phyloP scores from a whole-genome alignment of 306 rosid species.

The Coriaria nepalensis region DNA sequence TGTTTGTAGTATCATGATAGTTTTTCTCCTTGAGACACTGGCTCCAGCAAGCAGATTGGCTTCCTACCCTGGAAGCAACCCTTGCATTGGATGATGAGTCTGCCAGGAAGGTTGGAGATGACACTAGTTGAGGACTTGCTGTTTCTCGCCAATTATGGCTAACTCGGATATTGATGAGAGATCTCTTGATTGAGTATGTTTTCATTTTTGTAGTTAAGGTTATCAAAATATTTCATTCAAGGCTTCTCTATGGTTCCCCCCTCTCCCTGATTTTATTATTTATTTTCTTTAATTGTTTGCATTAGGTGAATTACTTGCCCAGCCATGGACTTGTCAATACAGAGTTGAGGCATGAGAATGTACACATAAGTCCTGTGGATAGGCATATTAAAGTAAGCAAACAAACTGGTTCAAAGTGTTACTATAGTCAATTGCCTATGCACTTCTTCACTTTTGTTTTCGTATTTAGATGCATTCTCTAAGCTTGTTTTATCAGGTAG shows the following conservation, averaged over 20 bases:
- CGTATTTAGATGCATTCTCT: background rate
- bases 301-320: constrained; percentile 89
- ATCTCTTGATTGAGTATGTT: constrained; percentile 79
- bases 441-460: background rate
- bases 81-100: constrained; percentile 94
- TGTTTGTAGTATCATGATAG: constrained; percentile 82
- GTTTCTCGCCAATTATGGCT: constrained; percentile 76
- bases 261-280: constrained; percentile 2
- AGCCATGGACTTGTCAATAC: constrained; percentile 99
- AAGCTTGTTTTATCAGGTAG: constrained; percentile 43
- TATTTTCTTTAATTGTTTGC: constrained; percentile 13
- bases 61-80: constrained; percentile 94
- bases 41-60: constrained; percentile 97
- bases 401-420: background rate
- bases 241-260: too few relatives aligned
- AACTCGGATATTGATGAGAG: constrained; percentile 83
- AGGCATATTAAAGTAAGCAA: constrained; percentile 88
- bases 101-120: constrained; percentile 86
- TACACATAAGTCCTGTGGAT: constrained; percentile 94
- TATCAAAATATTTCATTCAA: too few relatives aligned
- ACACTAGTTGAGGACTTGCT: constrained; percentile 82
- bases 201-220: background rate
- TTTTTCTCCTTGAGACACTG: constrained; percentile 96
- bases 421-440: too few relatives aligned
- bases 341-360: constrained; percentile 84